phyloP scores from a whole-genome alignment of 257 asterid species.

The Eustoma russellianum region DNA sequence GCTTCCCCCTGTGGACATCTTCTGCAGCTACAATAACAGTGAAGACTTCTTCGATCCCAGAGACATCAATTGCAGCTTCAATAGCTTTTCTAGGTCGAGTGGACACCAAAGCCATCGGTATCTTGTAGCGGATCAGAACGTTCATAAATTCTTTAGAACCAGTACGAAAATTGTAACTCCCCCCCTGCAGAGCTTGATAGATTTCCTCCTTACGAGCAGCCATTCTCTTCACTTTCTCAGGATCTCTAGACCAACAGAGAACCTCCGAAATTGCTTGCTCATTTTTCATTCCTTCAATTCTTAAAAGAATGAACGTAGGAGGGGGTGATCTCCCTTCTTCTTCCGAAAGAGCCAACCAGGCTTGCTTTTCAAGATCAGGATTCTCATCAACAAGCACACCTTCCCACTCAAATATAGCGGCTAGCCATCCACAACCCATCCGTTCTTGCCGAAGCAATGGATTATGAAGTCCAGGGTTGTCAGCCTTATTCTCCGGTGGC shows the following conservation, averaged over 20 bases:
- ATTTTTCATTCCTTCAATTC: slow-evolving; percentile 91
- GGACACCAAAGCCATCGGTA: slow-evolving; percentile 94
- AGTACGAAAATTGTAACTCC: slow-evolving; percentile 58
- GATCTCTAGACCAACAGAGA: slow-evolving; percentile 96
- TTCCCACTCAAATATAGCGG: slow-evolving; percentile 94
- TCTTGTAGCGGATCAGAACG: slow-evolving; percentile 55
- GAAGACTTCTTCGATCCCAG: slow-evolving; percentile 68
- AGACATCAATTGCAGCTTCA: slow-evolving; percentile 49
- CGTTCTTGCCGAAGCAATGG: slow-evolving; percentile 89
- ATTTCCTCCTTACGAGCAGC: slow-evolving; percentile 76
- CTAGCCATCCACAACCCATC: slow-evolving; percentile 97
- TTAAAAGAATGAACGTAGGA: slow-evolving; percentile 56
- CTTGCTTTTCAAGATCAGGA: slow-evolving; percentile 80
- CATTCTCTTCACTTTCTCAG: slow-evolving; percentile 48
- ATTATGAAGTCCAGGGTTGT: slow-evolving; percentile 65
- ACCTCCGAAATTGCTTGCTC: slow-evolving; percentile 96
- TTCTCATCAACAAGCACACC: slow-evolving; percentile 81
- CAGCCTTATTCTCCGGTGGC: slow-evolving; percentile 89
- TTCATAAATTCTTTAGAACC: slow-evolving; percentile 77
- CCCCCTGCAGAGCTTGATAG: slow-evolving; percentile 70
- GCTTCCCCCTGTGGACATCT: slow-evolving; percentile 87
- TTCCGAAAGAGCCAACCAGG: slow-evolving; percentile 73
- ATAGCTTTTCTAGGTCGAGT: slow-evolving; percentile 69
- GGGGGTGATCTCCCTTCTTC: slow-evolving; percentile 88
- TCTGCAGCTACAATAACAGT: slow-evolving; percentile 72